phyloP scores from a whole-genome alignment of 257 asterid species.

The Nicotiana tabacum region DNA sequence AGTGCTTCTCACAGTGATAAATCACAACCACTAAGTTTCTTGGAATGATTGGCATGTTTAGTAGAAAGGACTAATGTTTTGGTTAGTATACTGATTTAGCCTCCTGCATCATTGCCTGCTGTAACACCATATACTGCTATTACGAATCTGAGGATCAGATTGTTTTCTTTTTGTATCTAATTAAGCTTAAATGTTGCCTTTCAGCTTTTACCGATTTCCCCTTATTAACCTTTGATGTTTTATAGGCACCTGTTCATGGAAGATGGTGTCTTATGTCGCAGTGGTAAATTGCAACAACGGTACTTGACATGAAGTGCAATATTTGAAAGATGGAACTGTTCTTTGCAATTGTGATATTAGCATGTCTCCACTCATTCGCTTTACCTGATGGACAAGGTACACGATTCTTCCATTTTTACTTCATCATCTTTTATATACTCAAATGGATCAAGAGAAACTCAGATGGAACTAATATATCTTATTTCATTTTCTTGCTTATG shows the following conservation, averaged over 20 bases:
- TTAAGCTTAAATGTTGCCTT: background rate
- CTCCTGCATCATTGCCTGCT: too few relatives aligned
- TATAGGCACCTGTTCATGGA: background rate
- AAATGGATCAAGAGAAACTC: background rate
- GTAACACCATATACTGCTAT: too few relatives aligned
- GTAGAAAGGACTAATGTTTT: background rate
- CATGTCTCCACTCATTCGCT: slow-evolving; percentile 35
- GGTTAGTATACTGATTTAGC: too few relatives aligned
- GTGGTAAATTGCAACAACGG: background rate
- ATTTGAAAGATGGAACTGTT: slow-evolving; percentile 39
- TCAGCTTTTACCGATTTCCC: background rate
- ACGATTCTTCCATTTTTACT: slow-evolving; percentile 6
- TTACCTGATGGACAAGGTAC: slow-evolving; percentile 64
- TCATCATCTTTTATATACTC: background rate
- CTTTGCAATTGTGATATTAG: slow-evolving; percentile 30
- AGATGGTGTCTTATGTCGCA: slow-evolving; percentile 1
- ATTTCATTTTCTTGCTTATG: background rate
- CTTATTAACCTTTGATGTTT: background rate
- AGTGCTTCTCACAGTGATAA: background rate
- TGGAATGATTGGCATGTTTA: background rate
- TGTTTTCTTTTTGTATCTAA: background rate
- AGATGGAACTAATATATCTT: background rate
- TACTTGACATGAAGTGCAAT: background rate
- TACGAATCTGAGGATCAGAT: background rate
- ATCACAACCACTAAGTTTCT: background rate